phyloP scores from a whole-genome alignment of 345 rosid genomes.

The Lumnitzera littorea region DNA sequence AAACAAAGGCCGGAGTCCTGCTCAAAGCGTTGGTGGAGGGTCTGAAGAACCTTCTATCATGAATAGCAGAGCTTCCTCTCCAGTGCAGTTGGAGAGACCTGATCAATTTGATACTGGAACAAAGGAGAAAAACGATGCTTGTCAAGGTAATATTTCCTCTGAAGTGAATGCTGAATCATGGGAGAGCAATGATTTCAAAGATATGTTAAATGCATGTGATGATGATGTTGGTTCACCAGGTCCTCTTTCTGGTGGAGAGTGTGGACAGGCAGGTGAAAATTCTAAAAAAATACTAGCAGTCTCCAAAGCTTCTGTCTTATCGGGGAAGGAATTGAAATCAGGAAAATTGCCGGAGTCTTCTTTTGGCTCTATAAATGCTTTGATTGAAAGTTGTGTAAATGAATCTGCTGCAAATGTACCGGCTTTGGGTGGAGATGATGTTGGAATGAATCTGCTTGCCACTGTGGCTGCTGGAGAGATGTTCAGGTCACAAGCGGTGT shows the following conservation, averaged over 20 bases:
- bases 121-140: slow-evolving; percentile 41
- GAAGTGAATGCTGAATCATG: slow-evolving; percentile 49
- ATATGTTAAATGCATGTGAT: slow-evolving; percentile 30
- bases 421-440: slow-evolving; percentile 59
- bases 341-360: slow-evolving; percentile 52
- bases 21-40: slow-evolving; percentile 57
- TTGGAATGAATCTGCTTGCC: slow-evolving; percentile 94
- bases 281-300: slow-evolving; percentile 29
- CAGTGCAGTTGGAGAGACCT: slow-evolving; percentile 46
- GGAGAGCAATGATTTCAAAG: slow-evolving; percentile 60
- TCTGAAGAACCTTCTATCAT: slow-evolving; percentile 54
- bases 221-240: slow-evolving; percentile 49
- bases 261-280: slow-evolving; percentile 30
- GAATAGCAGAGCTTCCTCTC: slow-evolving; percentile 60
- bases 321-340: slow-evolving; percentile 38
- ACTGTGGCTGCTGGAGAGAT: slow-evolving; percentile 92
- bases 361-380: slow-evolving; percentile 67
- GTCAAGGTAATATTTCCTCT: slow-evolving; percentile 26
- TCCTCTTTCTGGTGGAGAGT: slow-evolving; percentile 37
- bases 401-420: slow-evolving; percentile 48
- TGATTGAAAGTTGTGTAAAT: slow-evolving; percentile 85
- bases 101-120: slow-evolving; percentile 33
- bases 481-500: slow-evolving; percentile 44
- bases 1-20: slow-evolving; percentile 68
- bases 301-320: slow-evolving; percentile 31